phyloP scores from a whole-genome alignment of 768 basidiomycete genomes.

The Russula compacta region DNA sequence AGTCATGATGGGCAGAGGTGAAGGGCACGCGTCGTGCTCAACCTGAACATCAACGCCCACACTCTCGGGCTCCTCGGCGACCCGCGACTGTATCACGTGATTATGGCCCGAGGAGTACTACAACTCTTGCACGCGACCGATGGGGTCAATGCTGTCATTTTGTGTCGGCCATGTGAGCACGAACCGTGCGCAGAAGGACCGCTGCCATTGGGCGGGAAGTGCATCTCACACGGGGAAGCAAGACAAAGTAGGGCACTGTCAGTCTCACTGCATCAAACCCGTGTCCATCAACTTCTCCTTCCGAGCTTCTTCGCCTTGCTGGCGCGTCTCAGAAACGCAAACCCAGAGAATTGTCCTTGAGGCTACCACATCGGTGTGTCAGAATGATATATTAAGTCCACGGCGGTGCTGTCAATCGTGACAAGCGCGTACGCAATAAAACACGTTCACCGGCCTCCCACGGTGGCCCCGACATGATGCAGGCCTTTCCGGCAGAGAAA shows the following conservation, averaged over 20 bases:
- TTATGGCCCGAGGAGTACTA: no score
- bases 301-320: neutral
- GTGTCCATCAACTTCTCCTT: neutral
- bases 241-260: neutral
- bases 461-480: neutral
- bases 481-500: neutral
- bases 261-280: neutral
- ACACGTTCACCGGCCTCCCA: neutral
- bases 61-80: no score
- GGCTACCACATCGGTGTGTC: neutral
- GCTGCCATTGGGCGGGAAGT: neutral
- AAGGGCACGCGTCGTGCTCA: neutral
- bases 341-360: neutral
- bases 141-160: no score
- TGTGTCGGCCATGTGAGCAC: neutral
- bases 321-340: neutral
- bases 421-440: neutral
- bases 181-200: neutral
- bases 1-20: neutral
- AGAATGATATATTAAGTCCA: constrained; percentile 8
- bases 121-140: no score
- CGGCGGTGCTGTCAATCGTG: constrained; percentile 15
- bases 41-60: neutral
- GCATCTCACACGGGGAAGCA: neutral
- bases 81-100: no score